Conservation (phyloP, 139 green algal species). For the Chlorella sp. region DNA sequence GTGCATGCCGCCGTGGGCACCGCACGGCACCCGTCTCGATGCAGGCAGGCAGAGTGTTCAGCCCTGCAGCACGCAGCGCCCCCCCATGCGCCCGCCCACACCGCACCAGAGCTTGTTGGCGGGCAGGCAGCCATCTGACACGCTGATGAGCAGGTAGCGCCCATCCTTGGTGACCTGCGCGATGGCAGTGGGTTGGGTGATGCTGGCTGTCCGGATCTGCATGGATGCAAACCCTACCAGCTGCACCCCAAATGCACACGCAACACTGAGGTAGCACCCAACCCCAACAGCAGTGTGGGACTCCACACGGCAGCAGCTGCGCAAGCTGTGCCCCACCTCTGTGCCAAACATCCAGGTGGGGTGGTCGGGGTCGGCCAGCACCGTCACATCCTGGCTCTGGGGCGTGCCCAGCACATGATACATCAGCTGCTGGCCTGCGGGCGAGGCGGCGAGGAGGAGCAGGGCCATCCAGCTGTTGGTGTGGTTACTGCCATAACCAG, state of each 20-base stretch:
- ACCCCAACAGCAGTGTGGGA: no score
- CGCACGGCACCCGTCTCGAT: background rate
- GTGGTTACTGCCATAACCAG: background rate
- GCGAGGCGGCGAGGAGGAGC: background rate
- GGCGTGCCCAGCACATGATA: conserved; percentile 86
- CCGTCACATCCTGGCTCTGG: conserved; percentile 71
- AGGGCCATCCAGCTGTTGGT: no score
- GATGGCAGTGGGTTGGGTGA: background rate
- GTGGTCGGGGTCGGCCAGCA: conserved; percentile 64
- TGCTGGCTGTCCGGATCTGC: no score
- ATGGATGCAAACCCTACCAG: no score
- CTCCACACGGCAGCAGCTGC: background rate
- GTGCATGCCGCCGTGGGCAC: background rate
- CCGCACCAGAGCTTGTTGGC: conserved; percentile 75
- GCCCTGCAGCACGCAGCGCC: background rate
- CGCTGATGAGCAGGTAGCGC: conserved; percentile 75
- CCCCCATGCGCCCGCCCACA: no score
- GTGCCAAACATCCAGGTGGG: conserved; percentile 78
- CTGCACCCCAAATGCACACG: no score
- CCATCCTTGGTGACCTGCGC: conserved; percentile 37
- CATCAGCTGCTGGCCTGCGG: conserved; percentile 54
- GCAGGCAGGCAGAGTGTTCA: background rate
- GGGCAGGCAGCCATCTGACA: conserved; percentile 81
- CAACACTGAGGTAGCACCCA: no score
- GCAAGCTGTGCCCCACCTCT: conserved; percentile 42